These are phyloP conservation scores for Mucor mucedo DNA, from an alignment of 371 early-diverging fungal genomes.

Conservation along the genomic window DNA sequence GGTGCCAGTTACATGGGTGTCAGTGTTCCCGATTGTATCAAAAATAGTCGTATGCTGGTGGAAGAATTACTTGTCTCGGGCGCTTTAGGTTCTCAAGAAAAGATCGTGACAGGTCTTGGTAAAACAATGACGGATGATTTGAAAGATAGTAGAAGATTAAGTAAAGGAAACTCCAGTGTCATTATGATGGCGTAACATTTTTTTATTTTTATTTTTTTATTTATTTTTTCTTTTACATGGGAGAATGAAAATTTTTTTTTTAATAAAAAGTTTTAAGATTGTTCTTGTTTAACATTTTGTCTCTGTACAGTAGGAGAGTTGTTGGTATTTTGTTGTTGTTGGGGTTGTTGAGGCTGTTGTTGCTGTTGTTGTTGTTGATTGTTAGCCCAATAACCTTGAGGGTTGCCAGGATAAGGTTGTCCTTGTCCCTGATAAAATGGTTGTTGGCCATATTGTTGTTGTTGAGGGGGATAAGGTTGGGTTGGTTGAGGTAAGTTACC, in stretches of 20 bases:
- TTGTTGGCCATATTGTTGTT: slow-evolving; percentile 11
- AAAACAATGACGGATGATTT: slow-evolving; percentile 27
- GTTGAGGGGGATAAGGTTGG: slow-evolving; percentile 8
- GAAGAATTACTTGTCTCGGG: slow-evolving; percentile 52
- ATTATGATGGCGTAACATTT: slow-evolving; percentile 37
- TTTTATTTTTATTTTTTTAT: neutral
- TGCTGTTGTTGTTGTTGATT: slow-evolving; percentile 12
- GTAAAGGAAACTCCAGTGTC: slow-evolving; percentile 44
- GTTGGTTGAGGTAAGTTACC: slow-evolving; percentile 4
- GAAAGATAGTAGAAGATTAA: slow-evolving; percentile 41
- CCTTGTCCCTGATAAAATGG: slow-evolving; percentile 3
- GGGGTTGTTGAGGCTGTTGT: slow-evolving; percentile 1
- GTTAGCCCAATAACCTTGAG: slow-evolving; percentile 12
- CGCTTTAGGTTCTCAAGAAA: slow-evolving; percentile 42
- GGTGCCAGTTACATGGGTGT: slow-evolving; percentile 89
- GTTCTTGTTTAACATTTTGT: slow-evolving; percentile 9
- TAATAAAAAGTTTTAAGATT: neutral
- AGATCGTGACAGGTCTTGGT: slow-evolving; percentile 59
- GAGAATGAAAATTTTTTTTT: neutral
- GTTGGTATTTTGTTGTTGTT: neutral
- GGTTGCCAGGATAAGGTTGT: slow-evolving; percentile 3
- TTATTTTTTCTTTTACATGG: neutral
- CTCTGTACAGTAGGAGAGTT: slow-evolving; percentile 4
- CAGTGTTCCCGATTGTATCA: slow-evolving; percentile 87
- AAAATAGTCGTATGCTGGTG: slow-evolving; percentile 71